Conservation (phyloP, 805 yeast species). For the Candida adriatica region DNA sequence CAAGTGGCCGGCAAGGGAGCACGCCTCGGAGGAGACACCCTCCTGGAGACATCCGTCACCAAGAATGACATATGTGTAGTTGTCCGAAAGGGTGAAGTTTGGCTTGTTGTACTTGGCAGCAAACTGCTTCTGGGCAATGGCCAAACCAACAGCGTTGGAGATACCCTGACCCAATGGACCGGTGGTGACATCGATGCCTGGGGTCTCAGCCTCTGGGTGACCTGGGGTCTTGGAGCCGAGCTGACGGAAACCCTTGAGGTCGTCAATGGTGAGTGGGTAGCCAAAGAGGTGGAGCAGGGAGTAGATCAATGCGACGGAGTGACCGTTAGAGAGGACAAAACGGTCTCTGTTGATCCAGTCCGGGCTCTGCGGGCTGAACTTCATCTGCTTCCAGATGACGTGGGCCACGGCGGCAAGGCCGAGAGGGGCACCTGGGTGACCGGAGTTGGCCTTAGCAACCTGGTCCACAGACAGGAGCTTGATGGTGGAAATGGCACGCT, state of each 20-base stretch:
- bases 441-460: conserved; percentile 84
- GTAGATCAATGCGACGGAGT: conserved; percentile 88
- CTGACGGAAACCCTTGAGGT: conserved; percentile 86
- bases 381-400: conserved; percentile 72
- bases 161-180: conserved; percentile 99
- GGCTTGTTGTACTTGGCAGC: conserved; percentile 95
- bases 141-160: conserved; percentile 92
- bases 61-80: conserved; percentile 69
- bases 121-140: conserved; percentile 86
- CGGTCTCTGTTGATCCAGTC: conserved; percentile 93
- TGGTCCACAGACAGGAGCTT: conserved; percentile 85
- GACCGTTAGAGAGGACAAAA: conserved; percentile 93
- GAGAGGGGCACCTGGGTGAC: conserved; percentile 99
- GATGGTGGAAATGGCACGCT: conserved; percentile 76
- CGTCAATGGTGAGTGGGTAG: conserved; percentile 72
- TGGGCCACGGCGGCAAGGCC: conserved; percentile 97
- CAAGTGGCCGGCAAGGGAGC: conserved; percentile 93
- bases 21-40: conserved; percentile 94
- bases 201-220: conserved; percentile 89
- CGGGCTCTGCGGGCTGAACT: conserved; percentile 86
- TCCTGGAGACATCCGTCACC: conserved; percentile 99
- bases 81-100: conserved; percentile 62
- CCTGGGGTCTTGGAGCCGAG: conserved; percentile 91
- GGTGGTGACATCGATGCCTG: conserved; percentile 95
- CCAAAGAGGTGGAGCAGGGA: conserved; percentile 82